Base-by-base conservation (phyloP, 2,329 filamentous ascomycete genomes). In the Alternaria brassicae region DNA sequence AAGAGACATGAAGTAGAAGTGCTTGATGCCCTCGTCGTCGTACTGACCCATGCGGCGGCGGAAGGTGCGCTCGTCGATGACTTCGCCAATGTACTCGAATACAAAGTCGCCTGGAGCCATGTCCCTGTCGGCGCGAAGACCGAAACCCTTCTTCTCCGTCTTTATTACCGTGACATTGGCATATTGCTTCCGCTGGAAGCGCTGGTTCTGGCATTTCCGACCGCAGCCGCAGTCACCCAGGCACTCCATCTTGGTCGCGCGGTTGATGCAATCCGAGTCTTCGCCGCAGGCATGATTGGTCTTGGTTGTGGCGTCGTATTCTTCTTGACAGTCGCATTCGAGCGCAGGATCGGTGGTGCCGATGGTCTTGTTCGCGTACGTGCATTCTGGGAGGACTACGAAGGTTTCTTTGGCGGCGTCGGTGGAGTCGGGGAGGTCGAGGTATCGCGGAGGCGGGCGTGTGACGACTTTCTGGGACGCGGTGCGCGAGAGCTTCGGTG, bases 1-100 rank as follows among this genome's bases (percentile, higher is more conserved):
- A 62, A 99, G 88, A 27, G 95, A 98, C 95, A 99, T 99, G 82
- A 99, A 99, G 80, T 99, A 99, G 78, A 99, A 99, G 80, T 99
- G 95, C 78, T 96, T 97, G 84, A 99, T 97, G 61, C 93, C 93
- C 77, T 98, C 92, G 47, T 95, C 86, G 74, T 97, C 93, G 79
- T 99, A 99, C 72, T 96, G 91, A 37, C 92, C 82, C 89, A 96
- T 97, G 62, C 95, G 92, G 58, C 89, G 88, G 56, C 93, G 91
- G 75, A 98, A 98, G 10, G 90, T 90, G 28, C 87, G 85, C 79
- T 99, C 94, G 71, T 96, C 94, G 76, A 99, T 97, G 69, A 98
- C 95, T 80, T 99, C 95, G 70, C 95, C 95, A 70, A 99, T 94
- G 78, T 99, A 99, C 80, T 99, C 95, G 76, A 92, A 98, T 69